Evolutionary conservation across 2,329 filamentous ascomycete species (phyloP), one percentile per base, ranked within the genome.

Genomic region (Neospermospora avenae): DNA sequence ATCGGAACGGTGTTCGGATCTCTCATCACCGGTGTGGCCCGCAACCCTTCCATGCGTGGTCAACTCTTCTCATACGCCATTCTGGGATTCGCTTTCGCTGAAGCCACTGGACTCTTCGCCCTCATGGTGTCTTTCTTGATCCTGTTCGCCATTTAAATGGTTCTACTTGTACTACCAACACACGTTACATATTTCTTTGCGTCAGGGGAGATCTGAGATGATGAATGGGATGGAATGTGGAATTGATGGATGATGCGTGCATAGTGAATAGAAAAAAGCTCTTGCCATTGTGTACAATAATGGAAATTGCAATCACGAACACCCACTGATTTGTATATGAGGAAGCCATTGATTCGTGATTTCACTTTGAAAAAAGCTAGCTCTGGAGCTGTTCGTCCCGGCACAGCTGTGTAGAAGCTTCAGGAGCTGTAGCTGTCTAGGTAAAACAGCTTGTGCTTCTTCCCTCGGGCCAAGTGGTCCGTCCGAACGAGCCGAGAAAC

Each of bases 61-160:
- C 80, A 82, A 74, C 77, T 82, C 73, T 82, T 85, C 81, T 79
- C 80, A 67, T 85, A 85, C 77, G 83, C 83, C 77, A 82, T 85
- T 77, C 75, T 85, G 72, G 83, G 82, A 75, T 85, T 85, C 77
- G 83, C 83, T 72, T 84, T 85, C 76, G 81, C 82, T 73, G 82
- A 85, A 75, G 83, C 83, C 73, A 84, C 83, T 70, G 82, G 83
- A 74, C 77, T 82, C 63, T 82, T 82, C 76, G 79, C 80, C 66
- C 77, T 82, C 71, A 79, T 79, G 77, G 77, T 79, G 35, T 69
- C 69, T 22, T 71, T 72, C 66, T 66, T 72, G 63, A 66, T 68
- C 48, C 60, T 68, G 41, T 68, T 67, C 55, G 51, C 65, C 46
- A 66, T 68, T 66, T 69, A 68, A 67, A 48, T 39, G 18, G 48